Base-by-base conservation (phyloP, 768 basidiomycete species). In the Candolleomyces efflorescens region DNA sequence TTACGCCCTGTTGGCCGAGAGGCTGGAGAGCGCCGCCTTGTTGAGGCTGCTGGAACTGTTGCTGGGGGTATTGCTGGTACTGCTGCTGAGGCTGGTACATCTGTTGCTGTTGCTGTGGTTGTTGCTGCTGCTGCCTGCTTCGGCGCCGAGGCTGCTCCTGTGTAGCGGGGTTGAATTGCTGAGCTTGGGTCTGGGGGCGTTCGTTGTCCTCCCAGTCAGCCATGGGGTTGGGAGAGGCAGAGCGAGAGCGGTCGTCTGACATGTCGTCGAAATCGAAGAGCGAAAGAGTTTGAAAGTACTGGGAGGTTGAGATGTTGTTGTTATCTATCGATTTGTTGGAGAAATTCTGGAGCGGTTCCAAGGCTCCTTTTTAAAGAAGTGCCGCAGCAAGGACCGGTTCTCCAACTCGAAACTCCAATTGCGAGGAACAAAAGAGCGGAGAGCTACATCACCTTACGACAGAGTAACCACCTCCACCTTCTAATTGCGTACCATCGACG, bases 211-310 rank as follows among this genome's bases (percentile, higher is more conserved):
- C 62, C 62, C 58, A 59, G 15, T 62, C 48, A 17, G 56, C 62
- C 62, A 62, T 62, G 53, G 59, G 62, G 53, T 59, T 62, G 55
- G 62, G 62, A 22, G 62, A 62, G n/a, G 62, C 59, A 17, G 62
- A 62, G 23, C 62, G 62, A 46, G 62, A 59, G 32, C 58, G 54
- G 26, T 54, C 54, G 59, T 60, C 62, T 20, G 62, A 57, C 62
- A 62, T 62, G 12, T 43, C 36, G 27, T 32, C 24, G 37, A 36
- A 39, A 32, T 18, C 18, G 37, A n/a, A 53, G 50, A n/a, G 45
- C 38, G 38, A 49, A 39, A 39, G n/a, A 41, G 46, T 41, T 54
- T 20, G 32, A 23, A 53, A 45, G 22, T 38, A 39, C 52, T 55
- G 24, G 44, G 50, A 15, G 43, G 37, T 49, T 51, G 44, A 39